Evolutionary conservation across 2,329 filamentous ascomycete species (phyloP), one percentile per base, ranked within the genome.

Genomic region (Periglandula ipomoeae): DNA sequence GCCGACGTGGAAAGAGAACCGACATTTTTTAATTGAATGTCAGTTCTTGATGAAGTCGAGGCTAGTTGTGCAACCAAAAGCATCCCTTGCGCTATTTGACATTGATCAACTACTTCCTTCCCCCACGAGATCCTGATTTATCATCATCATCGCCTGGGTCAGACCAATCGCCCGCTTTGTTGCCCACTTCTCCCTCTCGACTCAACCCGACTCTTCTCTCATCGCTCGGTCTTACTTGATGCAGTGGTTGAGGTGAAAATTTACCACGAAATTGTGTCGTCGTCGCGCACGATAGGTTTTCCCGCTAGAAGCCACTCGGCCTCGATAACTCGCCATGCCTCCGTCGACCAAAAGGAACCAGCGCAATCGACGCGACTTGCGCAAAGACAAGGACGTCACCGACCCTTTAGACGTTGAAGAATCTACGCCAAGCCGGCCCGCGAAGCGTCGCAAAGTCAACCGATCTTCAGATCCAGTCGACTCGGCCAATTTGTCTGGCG

Each of bases 371-470:
- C 66, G 68, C 58, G 67, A 70, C 47, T 52, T 61, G 53, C 67
- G 67, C 55, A 65, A 64, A 53, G 63, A 64, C 55, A 61, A 62
- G 46, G 61, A 65, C 40, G 58, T 61, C 39, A 57, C 62, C 24
- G 52, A 61, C 48, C 59, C 61, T 38, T 53, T 57, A 38, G 70
- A 76, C 40, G 67, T 62, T 44, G 71, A 76, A 39, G 70, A 74
- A 42, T 78, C 79, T 23, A 83, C 80, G 4, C 79, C 80, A 13
- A 76, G 73, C 50, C 74, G 79, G 47, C 79, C 80, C n/a, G 68
- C 73, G 10, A 84, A 84, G 69, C 78, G 80, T 59, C 76, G 80
- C 66, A 83, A 75, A 69, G 80, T 78, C 73, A 78, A 52, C 26
- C 44, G 35, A 6, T 57, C 55, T 34, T 48, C 55, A 34, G 40